Evolutionary conservation across 257 asterid genomes (phyloP).

Genomic region (Lycium ferocissimum): DNA sequence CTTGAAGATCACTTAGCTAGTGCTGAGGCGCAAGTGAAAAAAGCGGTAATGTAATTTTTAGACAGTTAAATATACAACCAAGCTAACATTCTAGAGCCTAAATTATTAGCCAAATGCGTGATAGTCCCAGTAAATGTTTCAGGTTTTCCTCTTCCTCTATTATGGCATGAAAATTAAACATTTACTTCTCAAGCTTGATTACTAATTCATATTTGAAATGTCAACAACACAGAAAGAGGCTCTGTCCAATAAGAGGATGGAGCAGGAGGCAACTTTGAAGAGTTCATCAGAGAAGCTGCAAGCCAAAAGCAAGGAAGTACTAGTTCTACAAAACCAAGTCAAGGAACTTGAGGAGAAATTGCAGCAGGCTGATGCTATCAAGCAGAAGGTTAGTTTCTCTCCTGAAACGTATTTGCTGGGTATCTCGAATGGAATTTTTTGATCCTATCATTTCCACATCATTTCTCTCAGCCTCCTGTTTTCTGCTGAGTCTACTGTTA

Average conservation of each 20-base stretch:
- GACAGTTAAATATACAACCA: slow-evolving; percentile 23
- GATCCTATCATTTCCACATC: not conserved
- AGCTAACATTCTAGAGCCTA: not conserved
- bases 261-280: slow-evolving; percentile 62
- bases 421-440: not conserved
- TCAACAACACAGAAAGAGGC: slow-evolving; percentile 59
- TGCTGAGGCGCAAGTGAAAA: slow-evolving; percentile 52
- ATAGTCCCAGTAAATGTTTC: not conserved
- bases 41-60: slow-evolving; percentile 53
- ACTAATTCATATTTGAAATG: slow-evolving; percentile 18
- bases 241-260: slow-evolving; percentile 54
- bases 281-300: slow-evolving; percentile 57
- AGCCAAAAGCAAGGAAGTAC: slow-evolving; percentile 56
- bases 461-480: not conserved
- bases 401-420: not conserved
- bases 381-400: slow-evolving; percentile 63
- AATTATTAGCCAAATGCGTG: too few species aligned
- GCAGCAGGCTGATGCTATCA: slow-evolving; percentile 61
- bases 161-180: not conserved
- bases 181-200: not conserved
- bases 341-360: slow-evolving; percentile 26
- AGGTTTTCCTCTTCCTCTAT: not conserved
- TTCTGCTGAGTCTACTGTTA: not conserved
- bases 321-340: slow-evolving; percentile 54
- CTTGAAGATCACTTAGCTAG: slow-evolving; percentile 63